Percentiles rank a stretch among this genome's conserved stretches.
phyloP scores from a whole-genome alignment of 805 yeast genomes.

The Isabelozyma rhagii region DNA sequence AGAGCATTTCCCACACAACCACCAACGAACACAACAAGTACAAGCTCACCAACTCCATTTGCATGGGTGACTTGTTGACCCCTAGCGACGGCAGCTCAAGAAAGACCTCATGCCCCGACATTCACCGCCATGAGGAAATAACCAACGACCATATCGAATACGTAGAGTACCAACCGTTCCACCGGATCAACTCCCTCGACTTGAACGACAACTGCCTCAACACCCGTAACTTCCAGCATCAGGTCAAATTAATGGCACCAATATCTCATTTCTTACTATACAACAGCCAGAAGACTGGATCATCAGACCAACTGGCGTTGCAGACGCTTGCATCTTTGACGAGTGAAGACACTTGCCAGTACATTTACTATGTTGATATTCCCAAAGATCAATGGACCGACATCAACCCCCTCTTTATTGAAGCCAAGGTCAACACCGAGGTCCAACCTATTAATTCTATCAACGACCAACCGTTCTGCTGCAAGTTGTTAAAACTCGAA shows the following conservation, averaged over 20 bases:
- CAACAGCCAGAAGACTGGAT: slow-evolving; percentile 8
- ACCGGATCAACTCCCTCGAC: slow-evolving; percentile 5
- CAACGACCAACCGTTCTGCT: slow-evolving; percentile 9
- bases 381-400: neutral
- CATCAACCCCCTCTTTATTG: neutral
- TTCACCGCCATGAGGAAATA: neutral
- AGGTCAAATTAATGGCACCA: slow-evolving; percentile 28
- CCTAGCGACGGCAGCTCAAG: neutral
- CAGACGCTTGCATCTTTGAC: slow-evolving; percentile 13
- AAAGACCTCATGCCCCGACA: neutral
- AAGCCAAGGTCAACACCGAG: neutral
- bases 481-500: slow-evolving; percentile 25
- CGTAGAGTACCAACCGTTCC: slow-evolving; percentile 4
- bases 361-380: slow-evolving; percentile 17
- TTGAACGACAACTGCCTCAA: slow-evolving; percentile 9
- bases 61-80: slow-evolving; percentile 12
- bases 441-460: slow-evolving; percentile 11
- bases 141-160: neutral
- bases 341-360: slow-evolving; percentile 4
- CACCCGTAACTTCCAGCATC: slow-evolving; percentile 28
- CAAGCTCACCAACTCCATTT: slow-evolving; percentile 13
- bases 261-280: slow-evolving; percentile 31
- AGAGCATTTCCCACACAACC: slow-evolving; percentile 1
- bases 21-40: slow-evolving; percentile 5
- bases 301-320: slow-evolving; percentile 4